Conservation (phyloP, 768 basidiomycete species). For the Suillus variegatus region DNA sequence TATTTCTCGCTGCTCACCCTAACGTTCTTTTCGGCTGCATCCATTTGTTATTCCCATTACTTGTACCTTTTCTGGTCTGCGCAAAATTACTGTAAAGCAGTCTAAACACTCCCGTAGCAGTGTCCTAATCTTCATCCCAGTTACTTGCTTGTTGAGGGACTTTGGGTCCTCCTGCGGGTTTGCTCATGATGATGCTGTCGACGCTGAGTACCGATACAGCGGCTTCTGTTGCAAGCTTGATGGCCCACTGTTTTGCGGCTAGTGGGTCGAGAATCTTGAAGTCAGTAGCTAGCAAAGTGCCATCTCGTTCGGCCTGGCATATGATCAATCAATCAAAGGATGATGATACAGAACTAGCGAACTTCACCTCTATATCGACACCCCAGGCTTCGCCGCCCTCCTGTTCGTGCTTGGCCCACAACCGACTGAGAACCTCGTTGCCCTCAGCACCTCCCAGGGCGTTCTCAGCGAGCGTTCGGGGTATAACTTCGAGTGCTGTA, state of each 20-base stretch:
- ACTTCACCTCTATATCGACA: conserved; percentile 81
- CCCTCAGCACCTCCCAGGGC: conserved; percentile 89
- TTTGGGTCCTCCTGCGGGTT: conserved; percentile 42
- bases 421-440: conserved; percentile 84
- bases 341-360: neutral
- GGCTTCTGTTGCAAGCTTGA: conserved; percentile 88
- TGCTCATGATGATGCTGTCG: conserved; percentile 97
- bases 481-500: conserved; percentile 88
- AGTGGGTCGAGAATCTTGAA: conserved; percentile 84
- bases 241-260: conserved; percentile 87
- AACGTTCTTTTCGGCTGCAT: conserved; percentile 13
- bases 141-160: conserved; percentile 85
- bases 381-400: conserved; percentile 76
- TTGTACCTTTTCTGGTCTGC: conserved; percentile 22
- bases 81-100: conserved; percentile 29
- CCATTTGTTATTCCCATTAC: conserved; percentile 9
- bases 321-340: conserved; percentile 7
- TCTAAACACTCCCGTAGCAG: conserved; percentile 14
- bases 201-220: conserved; percentile 90
- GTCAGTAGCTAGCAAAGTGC: conserved; percentile 64
- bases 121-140: conserved; percentile 73
- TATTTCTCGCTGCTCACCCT: neutral
- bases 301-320: conserved; percentile 71
- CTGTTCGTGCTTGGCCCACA: conserved; percentile 90
- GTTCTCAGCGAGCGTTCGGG: conserved; percentile 92